A percentile compares a stretch with the other conserved stretches of the same genome.
Conservation (phyloP, 1,284 basidiomycete genomes). For the Sutorius eximius region DNA sequence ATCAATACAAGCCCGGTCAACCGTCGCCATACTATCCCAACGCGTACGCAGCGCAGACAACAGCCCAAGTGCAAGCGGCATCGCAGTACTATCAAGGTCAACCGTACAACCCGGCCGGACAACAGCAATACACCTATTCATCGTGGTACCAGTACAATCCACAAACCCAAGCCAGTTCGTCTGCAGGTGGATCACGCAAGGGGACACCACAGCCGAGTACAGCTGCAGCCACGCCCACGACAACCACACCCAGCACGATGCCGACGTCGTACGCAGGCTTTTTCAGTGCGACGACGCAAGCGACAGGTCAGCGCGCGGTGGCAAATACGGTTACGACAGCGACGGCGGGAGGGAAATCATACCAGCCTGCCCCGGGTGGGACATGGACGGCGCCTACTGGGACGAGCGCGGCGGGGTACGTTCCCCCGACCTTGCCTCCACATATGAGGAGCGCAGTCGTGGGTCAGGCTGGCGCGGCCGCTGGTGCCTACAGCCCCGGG, state of each 20-base stretch:
- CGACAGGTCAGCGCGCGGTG: slow-evolving; percentile 44
- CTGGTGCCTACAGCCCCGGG: slow-evolving; percentile 19
- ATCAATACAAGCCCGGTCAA: slow-evolving; percentile 37
- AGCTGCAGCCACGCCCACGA: slow-evolving; percentile 25
- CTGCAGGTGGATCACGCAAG: slow-evolving; percentile 40
- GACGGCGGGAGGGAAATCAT: slow-evolving; percentile 30
- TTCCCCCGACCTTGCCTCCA: slow-evolving; percentile 42
- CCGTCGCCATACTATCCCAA: slow-evolving; percentile 33
- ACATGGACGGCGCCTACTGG: slow-evolving; percentile 25
- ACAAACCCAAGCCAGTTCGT: slow-evolving; percentile 27
- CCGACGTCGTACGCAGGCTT: slow-evolving; percentile 41
- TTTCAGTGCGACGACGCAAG: slow-evolving; percentile 33
- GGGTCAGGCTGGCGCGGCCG: slow-evolving; percentile 21
- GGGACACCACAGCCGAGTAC: slow-evolving; percentile 50
- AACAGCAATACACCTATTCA: slow-evolving; percentile 36
- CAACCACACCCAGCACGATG: slow-evolving; percentile 31
- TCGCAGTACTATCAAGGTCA: slow-evolving; percentile 35
- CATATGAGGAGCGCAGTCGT: slow-evolving; percentile 36
- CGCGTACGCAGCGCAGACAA: slow-evolving; percentile 25
- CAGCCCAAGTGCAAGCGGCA: slow-evolving; percentile 28
- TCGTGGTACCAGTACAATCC: slow-evolving; percentile 36
- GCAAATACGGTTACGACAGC: slow-evolving; percentile 46
- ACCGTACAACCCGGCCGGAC: slow-evolving; percentile 30
- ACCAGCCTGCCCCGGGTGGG: slow-evolving; percentile 27
- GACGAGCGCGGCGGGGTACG: slow-evolving; percentile 22